A percentile compares a stretch with the other conserved stretches of the same genome.
phyloP scores from a whole-genome alignment of 2,329 filamentous ascomycete genomes.

The Xylaria sp. region DNA sequence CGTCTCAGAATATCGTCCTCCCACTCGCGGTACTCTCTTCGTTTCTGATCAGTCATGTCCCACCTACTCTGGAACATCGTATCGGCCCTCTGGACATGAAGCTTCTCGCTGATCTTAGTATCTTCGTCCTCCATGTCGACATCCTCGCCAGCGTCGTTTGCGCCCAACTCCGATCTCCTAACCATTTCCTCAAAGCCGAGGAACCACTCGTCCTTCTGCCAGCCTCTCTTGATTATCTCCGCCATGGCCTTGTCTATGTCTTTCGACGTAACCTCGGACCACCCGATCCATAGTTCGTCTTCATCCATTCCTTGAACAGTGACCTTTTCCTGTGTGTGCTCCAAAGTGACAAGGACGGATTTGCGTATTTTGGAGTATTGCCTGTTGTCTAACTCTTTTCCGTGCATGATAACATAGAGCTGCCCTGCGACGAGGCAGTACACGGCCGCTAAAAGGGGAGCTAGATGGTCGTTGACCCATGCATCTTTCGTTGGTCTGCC shows the following conservation, averaged over 20 bases:
- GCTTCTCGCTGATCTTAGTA: constrained; percentile 52
- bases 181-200: constrained; percentile 66
- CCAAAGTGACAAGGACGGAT: constrained; percentile 59
- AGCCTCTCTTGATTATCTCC: constrained; percentile 65
- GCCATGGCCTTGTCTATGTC: constrained; percentile 72
- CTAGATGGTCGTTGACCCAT: constrained; percentile 61
- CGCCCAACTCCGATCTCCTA: constrained; percentile 43
- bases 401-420: constrained; percentile 55
- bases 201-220: constrained; percentile 74
- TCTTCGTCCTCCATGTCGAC: constrained; percentile 51
- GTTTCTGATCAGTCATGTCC: constrained; percentile 72
- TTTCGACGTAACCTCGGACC: constrained; percentile 59
- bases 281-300: constrained; percentile 65
- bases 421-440: constrained; percentile 69
- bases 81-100: constrained; percentile 62
- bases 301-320: constrained; percentile 54
- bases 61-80: constrained; percentile 82
- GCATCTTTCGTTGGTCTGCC: constrained; percentile 60
- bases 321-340: constrained; percentile 55
- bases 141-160: constrained; percentile 48
- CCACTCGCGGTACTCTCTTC: constrained; percentile 72
- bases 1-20: constrained; percentile 67
- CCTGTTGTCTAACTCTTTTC: constrained; percentile 54
- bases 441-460: constrained; percentile 68
- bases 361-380: constrained; percentile 61